Evolutionary conservation across 352 stramenopile species (phyloP), one percentile per base, ranked within the genome.

Genomic region (Globisporangium recalcitrans): DNA sequence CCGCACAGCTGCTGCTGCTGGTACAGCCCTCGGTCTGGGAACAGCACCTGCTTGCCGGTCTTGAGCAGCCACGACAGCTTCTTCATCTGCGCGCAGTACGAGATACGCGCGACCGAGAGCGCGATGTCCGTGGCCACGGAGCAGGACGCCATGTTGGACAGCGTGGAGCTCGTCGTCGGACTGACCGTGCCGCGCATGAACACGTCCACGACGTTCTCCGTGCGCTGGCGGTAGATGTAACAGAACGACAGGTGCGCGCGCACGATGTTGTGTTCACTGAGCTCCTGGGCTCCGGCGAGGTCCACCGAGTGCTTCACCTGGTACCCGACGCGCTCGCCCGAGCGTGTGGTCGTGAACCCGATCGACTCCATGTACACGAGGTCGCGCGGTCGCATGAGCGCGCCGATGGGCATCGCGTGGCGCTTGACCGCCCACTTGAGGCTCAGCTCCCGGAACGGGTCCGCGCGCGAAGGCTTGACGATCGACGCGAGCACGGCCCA

Each of bases 341-440:
- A 77, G 21, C 68, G 59, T 14, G 82, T 68, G 0, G 60, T 63
- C 1, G 64, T 63, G 42, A 83, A 73, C 0, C 80, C 80, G 2
- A 69, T 83, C 5, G 76, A 77, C 60, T 90, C 76, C 51, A 90
- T 61, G 53, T 77, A 85, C 49, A 85, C 80, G 47, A 78, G 76
- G 68, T 90, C 80, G 16, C 80, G 78, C 54, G 82, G 74, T 49
- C 78, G 78, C n/a, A 85, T 64, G 6, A 88, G 44, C 54, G 68
- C 32, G 59, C 73, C 59, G 61, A 81, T 22, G 55, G 72, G 47
- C 60, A 74, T 31, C 44, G 75, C 38, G 63, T 74, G 29, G 56
- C 53, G 66, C 56, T 88, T 88, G 32, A 87, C 74, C 38, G 67
- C 72, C 80, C 80, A 88, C 38, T 85, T 85, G 47, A 90, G 58